Conservation (phyloP, 1,284 basidiomycete genomes). For the Boletellus dicymbophilus region DNA sequence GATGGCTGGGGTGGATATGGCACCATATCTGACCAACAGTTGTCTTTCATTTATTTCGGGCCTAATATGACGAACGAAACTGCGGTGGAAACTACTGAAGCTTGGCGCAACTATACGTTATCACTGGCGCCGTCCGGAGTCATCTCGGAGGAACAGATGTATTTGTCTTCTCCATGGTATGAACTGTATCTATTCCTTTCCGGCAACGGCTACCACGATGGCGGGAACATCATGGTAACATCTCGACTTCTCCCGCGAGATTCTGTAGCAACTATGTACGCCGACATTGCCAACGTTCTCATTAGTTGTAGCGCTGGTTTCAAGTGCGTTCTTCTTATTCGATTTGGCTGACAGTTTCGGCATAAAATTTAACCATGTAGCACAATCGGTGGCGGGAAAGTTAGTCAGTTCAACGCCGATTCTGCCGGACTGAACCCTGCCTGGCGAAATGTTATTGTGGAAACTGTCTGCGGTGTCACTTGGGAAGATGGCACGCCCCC, state of each 20-base stretch:
- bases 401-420: slow-evolving; percentile 35
- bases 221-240: slow-evolving; percentile 31
- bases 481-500: slow-evolving; percentile 38
- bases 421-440: slow-evolving; percentile 45
- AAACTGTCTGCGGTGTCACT: slow-evolving; percentile 22
- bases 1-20: slow-evolving; percentile 24
- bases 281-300: slow-evolving; percentile 31
- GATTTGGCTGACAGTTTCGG: too few relatives aligned
- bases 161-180: slow-evolving; percentile 31
- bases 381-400: slow-evolving; percentile 40
- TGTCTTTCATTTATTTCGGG: slow-evolving; percentile 25
- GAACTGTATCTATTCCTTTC: slow-evolving; percentile 26
- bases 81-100: slow-evolving; percentile 33
- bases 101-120: slow-evolving; percentile 32
- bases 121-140: slow-evolving; percentile 8
- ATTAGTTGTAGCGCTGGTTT: slow-evolving; percentile 12
- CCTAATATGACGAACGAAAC: slow-evolving; percentile 36
- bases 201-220: slow-evolving; percentile 5
- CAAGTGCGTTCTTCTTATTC: too few relatives aligned
- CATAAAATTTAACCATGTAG: slow-evolving; percentile 27
- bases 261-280: slow-evolving; percentile 29
- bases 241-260: slow-evolving; percentile 40
- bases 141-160: background rate
- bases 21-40: background rate
- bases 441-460: slow-evolving; percentile 41